Evolutionary conservation across 2,329 filamentous ascomycete genomes (phyloP).

Genomic region (Alternaria alternata): DNA sequence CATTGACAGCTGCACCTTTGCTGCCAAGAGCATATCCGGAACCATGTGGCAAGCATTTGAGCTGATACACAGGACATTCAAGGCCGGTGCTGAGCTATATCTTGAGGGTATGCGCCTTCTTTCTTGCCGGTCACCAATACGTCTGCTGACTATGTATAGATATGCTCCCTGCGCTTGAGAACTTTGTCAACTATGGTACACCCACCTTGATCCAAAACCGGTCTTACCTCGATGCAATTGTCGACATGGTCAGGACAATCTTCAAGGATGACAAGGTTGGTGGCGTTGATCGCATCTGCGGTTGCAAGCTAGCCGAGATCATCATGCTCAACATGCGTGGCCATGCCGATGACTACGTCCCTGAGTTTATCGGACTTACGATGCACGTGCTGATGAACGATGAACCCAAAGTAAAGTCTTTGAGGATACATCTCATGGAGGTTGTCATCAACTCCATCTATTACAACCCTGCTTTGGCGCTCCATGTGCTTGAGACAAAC

Average conservation of each 20-base stretch:
- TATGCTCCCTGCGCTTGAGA: conserved; percentile 97
- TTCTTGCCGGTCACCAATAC: background rate
- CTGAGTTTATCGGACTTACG: conserved; percentile 86
- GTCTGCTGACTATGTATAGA: conserved; percentile 58
- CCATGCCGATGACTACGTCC: conserved; percentile 85
- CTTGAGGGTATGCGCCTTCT: conserved; percentile 67
- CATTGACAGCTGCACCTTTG: conserved; percentile 98
- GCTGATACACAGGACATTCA: conserved; percentile 95
- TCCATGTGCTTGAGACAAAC: conserved; percentile 88
- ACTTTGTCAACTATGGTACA: conserved; percentile 94
- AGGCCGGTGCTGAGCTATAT: conserved; percentile 94
- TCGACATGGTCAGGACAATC: conserved; percentile 94
- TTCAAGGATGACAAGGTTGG: conserved; percentile 92
- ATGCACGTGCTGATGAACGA: conserved; percentile 81
- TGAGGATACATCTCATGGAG: conserved; percentile 96
- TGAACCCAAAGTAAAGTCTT: conserved; percentile 88
- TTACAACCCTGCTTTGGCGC: conserved; percentile 87
- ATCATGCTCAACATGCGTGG: conserved; percentile 95
- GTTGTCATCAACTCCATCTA: conserved; percentile 98
- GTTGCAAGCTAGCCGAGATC: conserved; percentile 95
- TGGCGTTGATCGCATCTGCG: conserved; percentile 93
- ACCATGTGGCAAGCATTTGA: conserved; percentile 99
- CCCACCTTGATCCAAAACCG: conserved; percentile 82
- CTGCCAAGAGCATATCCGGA: conserved; percentile 91
- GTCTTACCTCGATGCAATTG: conserved; percentile 85